Conservation (phyloP, 495 filamentous ascomycete genomes). For the Daldinia bambusicola region DNA sequence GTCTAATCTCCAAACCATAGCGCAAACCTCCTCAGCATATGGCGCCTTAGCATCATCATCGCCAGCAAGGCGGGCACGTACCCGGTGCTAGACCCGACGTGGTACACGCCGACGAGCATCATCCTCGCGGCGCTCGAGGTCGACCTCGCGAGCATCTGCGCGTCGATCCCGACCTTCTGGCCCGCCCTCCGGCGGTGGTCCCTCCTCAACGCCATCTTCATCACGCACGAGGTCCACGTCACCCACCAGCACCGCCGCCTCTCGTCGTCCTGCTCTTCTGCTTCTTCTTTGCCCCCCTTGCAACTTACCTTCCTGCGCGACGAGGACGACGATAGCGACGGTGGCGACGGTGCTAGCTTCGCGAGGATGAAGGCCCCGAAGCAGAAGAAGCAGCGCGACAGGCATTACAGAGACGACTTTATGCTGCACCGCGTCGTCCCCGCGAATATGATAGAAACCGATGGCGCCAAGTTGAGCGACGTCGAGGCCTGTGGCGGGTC, state of each 20-base stretch:
- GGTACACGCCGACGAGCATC: conserved; percentile 45
- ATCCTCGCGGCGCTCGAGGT: conserved; percentile 51
- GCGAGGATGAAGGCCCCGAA: too few relatives aligned
- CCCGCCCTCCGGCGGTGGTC: conserved; percentile 40
- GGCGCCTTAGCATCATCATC: conserved; percentile 43
- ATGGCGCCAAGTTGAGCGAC: neutral
- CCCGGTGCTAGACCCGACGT: conserved; percentile 47
- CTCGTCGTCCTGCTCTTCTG: neutral
- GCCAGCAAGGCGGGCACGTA: conserved; percentile 43
- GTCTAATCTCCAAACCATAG: neutral
- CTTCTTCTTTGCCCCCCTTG: conserved; percentile 18
- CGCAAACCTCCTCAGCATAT: conserved; percentile 45
- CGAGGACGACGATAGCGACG: neutral
- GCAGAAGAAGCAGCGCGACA: neutral
- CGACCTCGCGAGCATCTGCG: conserved; percentile 52
- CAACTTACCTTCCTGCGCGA: conserved; percentile 10
- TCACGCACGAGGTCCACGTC: conserved; percentile 47
- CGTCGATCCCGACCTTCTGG: conserved; percentile 51
- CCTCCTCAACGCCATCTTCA: conserved; percentile 43
- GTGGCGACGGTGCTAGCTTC: too few relatives aligned
- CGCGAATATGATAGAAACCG: neutral
- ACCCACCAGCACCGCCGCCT: conserved; percentile 47
- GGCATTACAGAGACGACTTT: conserved; percentile 35
- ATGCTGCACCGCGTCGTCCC: conserved; percentile 21
- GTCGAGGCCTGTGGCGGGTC: conserved; percentile 13